Conservation (phyloP, 2,329 filamentous ascomycete genomes). For the Epichloe gansuensis region DNA sequence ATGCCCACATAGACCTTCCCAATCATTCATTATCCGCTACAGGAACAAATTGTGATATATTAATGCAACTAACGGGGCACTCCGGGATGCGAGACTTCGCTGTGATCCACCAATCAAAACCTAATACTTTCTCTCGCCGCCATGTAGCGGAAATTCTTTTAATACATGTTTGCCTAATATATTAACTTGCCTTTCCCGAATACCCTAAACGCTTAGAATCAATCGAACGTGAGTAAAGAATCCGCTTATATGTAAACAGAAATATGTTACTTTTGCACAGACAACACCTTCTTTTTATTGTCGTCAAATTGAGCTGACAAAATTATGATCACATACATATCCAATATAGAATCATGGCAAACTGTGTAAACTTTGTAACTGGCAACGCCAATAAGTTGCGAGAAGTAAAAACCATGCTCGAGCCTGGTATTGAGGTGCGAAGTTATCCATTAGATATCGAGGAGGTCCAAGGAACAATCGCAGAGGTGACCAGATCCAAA, state of each 20-base stretch:
- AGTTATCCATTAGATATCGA: constrained; percentile 68
- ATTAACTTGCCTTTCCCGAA: neutral
- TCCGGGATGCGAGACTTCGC: neutral
- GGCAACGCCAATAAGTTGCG: constrained; percentile 89
- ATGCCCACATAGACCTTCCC: neutral
- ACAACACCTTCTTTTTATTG: neutral
- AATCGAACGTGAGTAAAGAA: neutral
- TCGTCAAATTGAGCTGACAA: neutral
- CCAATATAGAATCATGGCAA: constrained; percentile 24
- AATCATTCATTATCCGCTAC: neutral
- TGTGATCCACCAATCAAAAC: neutral
- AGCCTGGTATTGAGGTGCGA: constrained; percentile 57
- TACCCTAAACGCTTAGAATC: neutral
- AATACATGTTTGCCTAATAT: neutral
- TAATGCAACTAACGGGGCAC: neutral
- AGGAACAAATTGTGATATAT: neutral
- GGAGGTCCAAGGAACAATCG: constrained; percentile 84
- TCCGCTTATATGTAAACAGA: neutral
- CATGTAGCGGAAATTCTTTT: neutral
- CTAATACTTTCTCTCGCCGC: neutral
- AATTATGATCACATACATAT: neutral
- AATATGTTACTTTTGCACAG: neutral
- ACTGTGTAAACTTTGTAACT: constrained; percentile 78
- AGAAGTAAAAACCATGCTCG: constrained; percentile 81
- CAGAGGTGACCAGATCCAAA: constrained; percentile 85